These are phyloP conservation scores for Phaeosphaeria sp. DNA, from an alignment of 2,329 filamentous ascomycete genomes.

Conservation along the genomic window DNA sequence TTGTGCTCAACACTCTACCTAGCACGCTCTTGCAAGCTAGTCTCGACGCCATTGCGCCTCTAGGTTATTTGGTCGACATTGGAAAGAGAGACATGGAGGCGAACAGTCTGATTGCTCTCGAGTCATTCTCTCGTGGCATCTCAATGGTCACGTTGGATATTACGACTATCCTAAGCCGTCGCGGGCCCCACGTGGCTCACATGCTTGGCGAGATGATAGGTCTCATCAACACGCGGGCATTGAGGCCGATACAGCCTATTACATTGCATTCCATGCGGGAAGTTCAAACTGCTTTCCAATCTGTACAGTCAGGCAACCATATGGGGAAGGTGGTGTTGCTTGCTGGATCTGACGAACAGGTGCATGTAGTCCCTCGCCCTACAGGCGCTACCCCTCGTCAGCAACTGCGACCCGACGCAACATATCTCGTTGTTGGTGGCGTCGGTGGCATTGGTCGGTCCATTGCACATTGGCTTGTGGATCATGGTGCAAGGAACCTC, in stretches of 20 bases:
- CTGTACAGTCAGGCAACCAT: constrained; percentile 42
- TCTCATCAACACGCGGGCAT: neutral
- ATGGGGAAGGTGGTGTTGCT: constrained; percentile 51
- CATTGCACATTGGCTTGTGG: constrained; percentile 23
- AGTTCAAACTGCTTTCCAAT: constrained; percentile 13
- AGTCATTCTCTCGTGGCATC: neutral
- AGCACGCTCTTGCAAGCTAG: constrained; percentile 26
- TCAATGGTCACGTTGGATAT: neutral
- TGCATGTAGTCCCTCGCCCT: constrained; percentile 7
- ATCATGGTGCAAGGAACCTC: constrained; percentile 26
- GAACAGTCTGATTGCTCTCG: neutral
- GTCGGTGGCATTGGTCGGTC: constrained; percentile 27
- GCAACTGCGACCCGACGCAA: constrained; percentile 13
- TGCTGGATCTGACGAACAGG: constrained; percentile 22
- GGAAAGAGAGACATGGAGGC: neutral
- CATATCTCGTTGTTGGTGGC: constrained; percentile 31
- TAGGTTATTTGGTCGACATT: neutral
- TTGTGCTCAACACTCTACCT: constrained; percentile 38
- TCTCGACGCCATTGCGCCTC: constrained; percentile 23
- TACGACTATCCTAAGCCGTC: neutral
- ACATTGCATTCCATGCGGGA: constrained; percentile 9
- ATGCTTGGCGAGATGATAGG: neutral
- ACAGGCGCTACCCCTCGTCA: neutral
- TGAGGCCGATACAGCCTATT: constrained; percentile 8
- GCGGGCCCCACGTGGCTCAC: too few relatives aligned